Evolutionary conservation across 2,329 filamentous ascomycete genomes (phyloP).

Genomic region (Colletotrichum godetiae): DNA sequence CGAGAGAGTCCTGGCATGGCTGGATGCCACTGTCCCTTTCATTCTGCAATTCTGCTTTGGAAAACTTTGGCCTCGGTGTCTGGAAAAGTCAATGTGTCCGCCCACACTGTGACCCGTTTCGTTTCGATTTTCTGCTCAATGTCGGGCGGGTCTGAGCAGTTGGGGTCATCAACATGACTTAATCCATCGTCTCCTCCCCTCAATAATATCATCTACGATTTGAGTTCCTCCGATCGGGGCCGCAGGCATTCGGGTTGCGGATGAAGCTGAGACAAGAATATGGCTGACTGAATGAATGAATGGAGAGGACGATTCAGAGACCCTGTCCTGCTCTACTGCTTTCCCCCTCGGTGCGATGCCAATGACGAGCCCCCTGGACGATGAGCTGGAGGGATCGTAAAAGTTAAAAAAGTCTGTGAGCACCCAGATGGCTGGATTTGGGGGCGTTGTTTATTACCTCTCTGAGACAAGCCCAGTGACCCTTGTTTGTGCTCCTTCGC

Average conservation of each 20-base stretch:
- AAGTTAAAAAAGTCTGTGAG: slow-evolving; percentile 35
- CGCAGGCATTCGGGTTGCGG: background rate
- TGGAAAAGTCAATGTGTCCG: slow-evolving; percentile 15
- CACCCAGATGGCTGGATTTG: slow-evolving; percentile 36
- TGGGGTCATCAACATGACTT: background rate
- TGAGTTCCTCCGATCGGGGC: slow-evolving; percentile 29
- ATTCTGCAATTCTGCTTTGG: background rate
- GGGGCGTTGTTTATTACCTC: slow-evolving; percentile 36
- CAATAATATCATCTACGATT: slow-evolving; percentile 11
- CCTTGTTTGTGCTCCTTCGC: slow-evolving; percentile 22
- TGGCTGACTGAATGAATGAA: background rate
- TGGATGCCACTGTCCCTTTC: background rate
- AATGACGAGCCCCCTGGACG: slow-evolving; percentile 31
- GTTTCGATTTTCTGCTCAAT: slow-evolving; percentile 26
- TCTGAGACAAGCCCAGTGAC: slow-evolving; percentile 29
- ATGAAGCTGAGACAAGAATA: slow-evolving; percentile 9
- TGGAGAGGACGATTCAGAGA: background rate
- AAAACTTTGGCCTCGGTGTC: background rate
- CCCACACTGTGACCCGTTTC: slow-evolving; percentile 28
- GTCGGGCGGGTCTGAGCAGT: background rate
- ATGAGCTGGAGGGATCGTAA: slow-evolving; percentile 35
- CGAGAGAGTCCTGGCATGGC: background rate
- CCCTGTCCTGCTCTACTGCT: slow-evolving; percentile 5
- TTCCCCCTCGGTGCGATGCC: slow-evolving; percentile 10
- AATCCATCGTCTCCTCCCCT: background rate